Evolutionary conservation across 495 filamentous ascomycete genomes (phyloP).

Genomic region (Penicillium crystallinum): DNA sequence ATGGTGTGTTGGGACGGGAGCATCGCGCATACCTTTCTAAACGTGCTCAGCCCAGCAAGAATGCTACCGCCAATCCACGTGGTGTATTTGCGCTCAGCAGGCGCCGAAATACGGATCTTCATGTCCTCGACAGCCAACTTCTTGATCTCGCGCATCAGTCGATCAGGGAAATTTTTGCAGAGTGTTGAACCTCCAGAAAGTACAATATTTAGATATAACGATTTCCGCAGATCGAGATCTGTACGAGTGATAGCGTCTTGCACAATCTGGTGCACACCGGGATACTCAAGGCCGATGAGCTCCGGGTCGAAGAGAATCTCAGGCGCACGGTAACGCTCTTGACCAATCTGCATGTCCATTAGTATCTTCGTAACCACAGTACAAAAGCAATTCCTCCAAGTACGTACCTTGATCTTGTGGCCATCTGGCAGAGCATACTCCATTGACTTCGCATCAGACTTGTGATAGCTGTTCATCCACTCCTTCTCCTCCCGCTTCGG

Average conservation of each 20-base stretch:
- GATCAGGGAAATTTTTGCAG: constrained; percentile 90
- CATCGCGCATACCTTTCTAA: constrained; percentile 79
- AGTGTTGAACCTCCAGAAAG: constrained; percentile 92
- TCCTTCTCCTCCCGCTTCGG: constrained; percentile 95
- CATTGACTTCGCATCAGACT: constrained; percentile 60
- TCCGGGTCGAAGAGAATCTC: constrained; percentile 98
- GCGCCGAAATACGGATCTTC: constrained; percentile 98
- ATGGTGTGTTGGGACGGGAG: neutral
- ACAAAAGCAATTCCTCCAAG: neutral
- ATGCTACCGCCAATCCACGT: constrained; percentile 99
- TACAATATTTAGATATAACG: constrained; percentile 93
- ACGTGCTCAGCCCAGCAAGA: constrained; percentile 92
- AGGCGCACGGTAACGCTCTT: constrained; percentile 90
- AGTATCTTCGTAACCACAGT: neutral
- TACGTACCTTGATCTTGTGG: constrained; percentile 75
- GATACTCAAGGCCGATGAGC: constrained; percentile 94
- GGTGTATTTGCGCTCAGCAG: constrained; percentile 94
- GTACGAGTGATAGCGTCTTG: constrained; percentile 94
- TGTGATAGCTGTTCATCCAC: constrained; percentile 60
- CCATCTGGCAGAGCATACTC: constrained; percentile 92
- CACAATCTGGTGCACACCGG: constrained; percentile 94
- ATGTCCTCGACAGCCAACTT: constrained; percentile 93
- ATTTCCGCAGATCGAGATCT: constrained; percentile 94
- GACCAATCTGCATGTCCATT: constrained; percentile 55
- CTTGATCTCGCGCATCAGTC: constrained; percentile 87